Percentiles rank a stretch among this genome's conserved stretches.
phyloP scores from a whole-genome alignment of 805 yeast species.

The Yamadazyma akitaensis region DNA sequence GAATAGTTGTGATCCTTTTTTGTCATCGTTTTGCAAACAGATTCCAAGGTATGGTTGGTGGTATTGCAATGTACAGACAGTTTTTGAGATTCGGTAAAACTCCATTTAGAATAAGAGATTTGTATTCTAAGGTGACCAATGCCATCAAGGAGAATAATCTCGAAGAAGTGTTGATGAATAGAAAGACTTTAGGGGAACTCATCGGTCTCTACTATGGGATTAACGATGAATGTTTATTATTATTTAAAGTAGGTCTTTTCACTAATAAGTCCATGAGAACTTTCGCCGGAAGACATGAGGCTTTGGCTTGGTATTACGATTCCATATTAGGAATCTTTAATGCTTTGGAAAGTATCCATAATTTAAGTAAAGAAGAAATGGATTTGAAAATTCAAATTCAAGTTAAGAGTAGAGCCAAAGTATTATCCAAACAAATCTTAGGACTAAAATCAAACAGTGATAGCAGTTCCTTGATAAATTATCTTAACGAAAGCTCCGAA shows the following conservation, averaged over 20 bases:
- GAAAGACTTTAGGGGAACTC: constrained; percentile 47
- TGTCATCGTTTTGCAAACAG: constrained; percentile 39
- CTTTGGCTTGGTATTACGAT: constrained; percentile 67
- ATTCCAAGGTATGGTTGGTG: constrained; percentile 43
- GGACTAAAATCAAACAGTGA: constrained; percentile 16
- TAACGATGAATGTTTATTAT: constrained; percentile 59
- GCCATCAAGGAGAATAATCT: constrained; percentile 9
- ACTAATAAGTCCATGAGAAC: constrained; percentile 32
- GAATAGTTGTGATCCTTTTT: constrained; percentile 31
- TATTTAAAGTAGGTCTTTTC: constrained; percentile 52
- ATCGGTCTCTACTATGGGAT: constrained; percentile 60
- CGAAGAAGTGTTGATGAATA: constrained; percentile 29
- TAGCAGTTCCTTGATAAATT: constrained; percentile 6
- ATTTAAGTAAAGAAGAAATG: constrained; percentile 46
- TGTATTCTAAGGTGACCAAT: constrained; percentile 28
- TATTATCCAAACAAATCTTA: constrained; percentile 39
- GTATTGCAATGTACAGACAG: constrained; percentile 59
- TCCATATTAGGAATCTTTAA: constrained; percentile 55
- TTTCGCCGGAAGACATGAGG: constrained; percentile 54
- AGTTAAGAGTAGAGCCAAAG: constrained; percentile 54
- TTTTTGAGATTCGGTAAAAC: constrained; percentile 67
- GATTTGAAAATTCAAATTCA: constrained; percentile 56
- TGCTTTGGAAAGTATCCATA: constrained; percentile 42
- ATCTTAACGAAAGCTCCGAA: constrained; percentile 9
- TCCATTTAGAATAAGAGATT: constrained; percentile 51